These are phyloP conservation scores for Trametes maxima DNA, from an alignment of 768 basidiomycete species.

Conservation along the genomic window DNA sequence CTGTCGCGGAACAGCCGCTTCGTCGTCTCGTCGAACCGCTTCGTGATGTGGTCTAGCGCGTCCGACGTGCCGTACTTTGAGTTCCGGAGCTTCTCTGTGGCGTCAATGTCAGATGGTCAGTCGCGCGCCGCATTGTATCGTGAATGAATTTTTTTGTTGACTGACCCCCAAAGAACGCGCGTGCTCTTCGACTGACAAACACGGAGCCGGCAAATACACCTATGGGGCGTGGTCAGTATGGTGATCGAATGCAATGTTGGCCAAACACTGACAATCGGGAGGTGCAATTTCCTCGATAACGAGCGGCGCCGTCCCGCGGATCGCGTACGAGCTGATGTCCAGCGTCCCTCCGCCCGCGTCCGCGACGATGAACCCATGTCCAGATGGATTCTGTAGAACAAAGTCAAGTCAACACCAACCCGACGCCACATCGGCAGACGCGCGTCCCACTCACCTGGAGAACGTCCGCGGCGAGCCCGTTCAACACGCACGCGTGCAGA, in stretches of 20 bases:
- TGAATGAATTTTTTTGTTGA: slow-evolving; percentile 3
- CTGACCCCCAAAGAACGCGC: slow-evolving; percentile 71
- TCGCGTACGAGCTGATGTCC: slow-evolving; percentile 80
- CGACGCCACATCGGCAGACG: not conserved
- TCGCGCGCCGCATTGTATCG: not conserved
- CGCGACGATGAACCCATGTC: slow-evolving; percentile 76
- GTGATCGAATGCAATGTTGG: not conserved
- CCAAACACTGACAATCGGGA: slow-evolving; percentile 63
- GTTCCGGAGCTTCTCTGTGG: slow-evolving; percentile 66
- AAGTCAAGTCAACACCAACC: too few relatives aligned
- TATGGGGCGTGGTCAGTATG: slow-evolving; percentile 25
- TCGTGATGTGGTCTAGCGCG: slow-evolving; percentile 76
- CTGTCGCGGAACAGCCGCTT: slow-evolving; percentile 76
- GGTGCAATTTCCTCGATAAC: slow-evolving; percentile 84
- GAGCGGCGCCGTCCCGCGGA: slow-evolving; percentile 67
- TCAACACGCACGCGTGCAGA: slow-evolving; percentile 78
- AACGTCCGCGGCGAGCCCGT: slow-evolving; percentile 76
- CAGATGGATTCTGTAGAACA: slow-evolving; percentile 61
- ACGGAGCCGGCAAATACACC: slow-evolving; percentile 83
- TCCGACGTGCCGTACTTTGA: slow-evolving; percentile 75
- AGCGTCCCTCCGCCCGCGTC: slow-evolving; percentile 84
- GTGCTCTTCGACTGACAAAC: slow-evolving; percentile 75
- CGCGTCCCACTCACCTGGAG: slow-evolving; percentile 47
- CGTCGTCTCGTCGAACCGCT: slow-evolving; percentile 80
- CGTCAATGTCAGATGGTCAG: not conserved